Evolutionary conservation across 495 filamentous ascomycete genomes (phyloP).

Genomic region (Penicillium desertorum): DNA sequence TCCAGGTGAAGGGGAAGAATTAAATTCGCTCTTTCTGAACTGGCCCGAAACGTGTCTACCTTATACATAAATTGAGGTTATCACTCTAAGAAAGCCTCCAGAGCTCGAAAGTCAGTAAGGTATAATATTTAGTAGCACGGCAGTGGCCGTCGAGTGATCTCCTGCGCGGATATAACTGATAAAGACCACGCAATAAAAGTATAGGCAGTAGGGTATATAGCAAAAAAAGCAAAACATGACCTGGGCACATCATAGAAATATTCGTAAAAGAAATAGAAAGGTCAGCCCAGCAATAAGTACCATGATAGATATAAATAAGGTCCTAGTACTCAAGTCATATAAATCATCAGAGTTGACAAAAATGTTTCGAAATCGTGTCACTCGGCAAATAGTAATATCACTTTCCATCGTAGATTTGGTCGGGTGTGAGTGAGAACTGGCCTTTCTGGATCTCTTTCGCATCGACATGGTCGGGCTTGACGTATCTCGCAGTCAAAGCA

Average conservation of each 20-base stretch:
- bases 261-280: background rate
- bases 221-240: background rate
- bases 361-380: background rate
- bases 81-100: background rate
- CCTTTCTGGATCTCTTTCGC: conserved; percentile 28
- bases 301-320: background rate
- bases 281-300: background rate
- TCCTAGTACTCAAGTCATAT: background rate
- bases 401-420: conserved; percentile 39
- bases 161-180: background rate
- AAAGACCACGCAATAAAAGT: background rate
- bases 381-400: conserved; percentile 15
- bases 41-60: background rate
- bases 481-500: conserved; percentile 52
- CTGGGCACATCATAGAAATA: background rate
- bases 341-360: background rate
- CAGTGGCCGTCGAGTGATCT: background rate
- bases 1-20: too few relatives aligned
- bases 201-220: conserved; percentile 14
- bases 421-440: conserved; percentile 23
- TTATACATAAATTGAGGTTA: background rate
- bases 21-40: too few relatives aligned
- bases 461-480: conserved; percentile 30
- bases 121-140: background rate
- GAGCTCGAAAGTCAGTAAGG: background rate